phyloP scores from a whole-genome alignment of 2,329 filamentous ascomycete species.

The Alternaria infectoria region DNA sequence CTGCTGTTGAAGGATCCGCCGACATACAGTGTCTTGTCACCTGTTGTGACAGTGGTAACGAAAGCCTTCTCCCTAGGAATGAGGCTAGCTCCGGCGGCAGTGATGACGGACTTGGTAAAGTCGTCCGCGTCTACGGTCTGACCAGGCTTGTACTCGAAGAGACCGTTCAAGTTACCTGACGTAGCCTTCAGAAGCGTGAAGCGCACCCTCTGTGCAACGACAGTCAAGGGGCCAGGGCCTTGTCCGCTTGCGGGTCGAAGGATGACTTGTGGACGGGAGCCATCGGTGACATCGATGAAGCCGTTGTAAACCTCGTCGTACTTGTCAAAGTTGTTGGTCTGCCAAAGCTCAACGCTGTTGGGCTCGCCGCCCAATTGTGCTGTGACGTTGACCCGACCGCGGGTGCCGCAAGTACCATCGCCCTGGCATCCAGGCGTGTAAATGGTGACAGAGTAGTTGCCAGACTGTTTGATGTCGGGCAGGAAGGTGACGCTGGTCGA shows the following conservation, averaged over 20 bases:
- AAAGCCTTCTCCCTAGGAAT: constrained; percentile 64
- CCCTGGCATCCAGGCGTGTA: constrained; percentile 91
- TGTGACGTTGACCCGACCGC: constrained; percentile 84
- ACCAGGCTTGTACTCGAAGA: constrained; percentile 86
- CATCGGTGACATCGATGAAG: constrained; percentile 76
- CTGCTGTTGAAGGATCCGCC: constrained; percentile 80
- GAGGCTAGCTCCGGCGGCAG: constrained; percentile 76
- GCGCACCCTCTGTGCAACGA: constrained; percentile 89
- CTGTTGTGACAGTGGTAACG: constrained; percentile 71
- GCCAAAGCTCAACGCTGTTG: constrained; percentile 70
- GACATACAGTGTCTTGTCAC: constrained; percentile 69
- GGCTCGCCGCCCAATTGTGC: constrained; percentile 64
- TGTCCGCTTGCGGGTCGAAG: constrained; percentile 73
- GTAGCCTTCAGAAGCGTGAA: constrained; percentile 77
- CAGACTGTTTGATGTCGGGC: constrained; percentile 85
- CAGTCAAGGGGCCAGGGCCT: constrained; percentile 61
- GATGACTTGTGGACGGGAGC: constrained; percentile 82
- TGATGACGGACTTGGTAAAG: constrained; percentile 75
- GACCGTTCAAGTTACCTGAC: constrained; percentile 81
- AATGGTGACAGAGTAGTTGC: constrained; percentile 88
- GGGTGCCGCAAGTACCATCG: constrained; percentile 75
- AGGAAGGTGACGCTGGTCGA: constrained; percentile 76
- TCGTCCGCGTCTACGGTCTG: constrained; percentile 66
- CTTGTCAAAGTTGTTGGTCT: constrained; percentile 96
- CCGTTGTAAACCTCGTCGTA: constrained; percentile 93